Evolutionary conservation across 2,329 filamentous ascomycete species (phyloP), one percentile per base, ranked within the genome.

Genomic region (Diplodia corticola): DNA sequence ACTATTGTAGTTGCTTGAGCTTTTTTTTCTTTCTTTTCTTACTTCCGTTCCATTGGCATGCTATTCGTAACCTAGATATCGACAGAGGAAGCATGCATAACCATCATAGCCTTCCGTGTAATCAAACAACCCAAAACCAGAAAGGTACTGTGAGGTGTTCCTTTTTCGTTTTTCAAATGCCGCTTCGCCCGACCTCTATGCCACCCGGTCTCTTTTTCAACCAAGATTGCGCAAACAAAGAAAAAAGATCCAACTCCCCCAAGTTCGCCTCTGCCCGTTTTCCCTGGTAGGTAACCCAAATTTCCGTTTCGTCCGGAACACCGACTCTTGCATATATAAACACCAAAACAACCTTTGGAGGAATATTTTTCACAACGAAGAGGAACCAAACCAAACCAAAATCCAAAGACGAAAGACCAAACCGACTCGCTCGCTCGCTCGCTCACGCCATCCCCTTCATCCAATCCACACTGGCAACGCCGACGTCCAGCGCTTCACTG

Each of bases 391-490:
- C 4, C 17, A 24, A 22, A 49, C n/a, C n/a, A n/a, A n/a, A n/a
- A n/a, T n/a, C n/a, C 48, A 50, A 30, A 20, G 24, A 28, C 12
- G 30, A 54, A 26, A 24, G 12, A 50, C n/a, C n/a, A n/a, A n/a
- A n/a, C n/a, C n/a, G n/a, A n/a, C n/a, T n/a, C n/a, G n/a, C n/a
- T n/a, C n/a, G n/a, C n/a, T n/a, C n/a, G n/a, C 33, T 35, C 33
- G 7, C 20, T 57, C 20, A 61, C 17, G 57, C 57, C 12, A 61
- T 26, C 44, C 57, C 57, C 44, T 46, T 61, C 57, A 61, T 61
- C 57, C 57, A 61, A 61, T 61, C 57, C n/a, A 61, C 57, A 44
- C 57, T 44, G 17, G 40, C 6, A 10, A 44, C 22, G 4, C 35
- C 57, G 2, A 61, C 57, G 28, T 49, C 57, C 26, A 61, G 15